Evolutionary conservation across 139 green algal genomes (phyloP).

Genomic region (Chlamydomonas sphaeroides): DNA sequence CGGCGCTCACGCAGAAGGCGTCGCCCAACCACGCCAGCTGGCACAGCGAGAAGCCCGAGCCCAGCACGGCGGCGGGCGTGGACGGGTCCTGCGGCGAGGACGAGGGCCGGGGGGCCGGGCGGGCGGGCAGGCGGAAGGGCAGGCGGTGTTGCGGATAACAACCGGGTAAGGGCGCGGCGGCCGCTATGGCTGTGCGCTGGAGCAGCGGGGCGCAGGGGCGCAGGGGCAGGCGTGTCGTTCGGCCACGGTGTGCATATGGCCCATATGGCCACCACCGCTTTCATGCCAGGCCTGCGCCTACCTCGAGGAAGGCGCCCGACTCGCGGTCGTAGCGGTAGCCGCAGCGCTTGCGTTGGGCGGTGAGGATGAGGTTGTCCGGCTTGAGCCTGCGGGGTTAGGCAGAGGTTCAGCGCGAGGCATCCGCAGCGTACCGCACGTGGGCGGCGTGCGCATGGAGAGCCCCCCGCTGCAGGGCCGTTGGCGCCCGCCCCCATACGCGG

Average conservation of each 20-base stretch:
- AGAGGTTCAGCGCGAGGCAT: no score
- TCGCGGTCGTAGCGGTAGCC: constrained; percentile 44
- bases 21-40: constrained; percentile 52
- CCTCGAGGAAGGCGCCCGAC: constrained; percentile 28
- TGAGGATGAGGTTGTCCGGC: constrained; percentile 39
- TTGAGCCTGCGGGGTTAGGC: constrained; percentile 36
- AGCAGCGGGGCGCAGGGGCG: no score
- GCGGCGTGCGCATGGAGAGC: no score
- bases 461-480: no score
- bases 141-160: background rate
- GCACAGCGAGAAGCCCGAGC: constrained; percentile 37
- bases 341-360: constrained; percentile 36
- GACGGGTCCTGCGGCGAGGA: constrained; percentile 16
- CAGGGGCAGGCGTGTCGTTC: no score
- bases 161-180: no score
- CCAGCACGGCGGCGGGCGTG: constrained; percentile 8
- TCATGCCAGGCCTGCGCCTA: no score
- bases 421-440: no score
- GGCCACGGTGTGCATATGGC: no score
- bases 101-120: background rate
- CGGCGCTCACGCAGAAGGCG: constrained; percentile 40
- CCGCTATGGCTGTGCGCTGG: no score
- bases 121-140: background rate
- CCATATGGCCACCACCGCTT: no score
- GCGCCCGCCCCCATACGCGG: no score